Conservation (phyloP, 2,329 filamentous ascomycete species). For the Stromatinia cepivora region DNA sequence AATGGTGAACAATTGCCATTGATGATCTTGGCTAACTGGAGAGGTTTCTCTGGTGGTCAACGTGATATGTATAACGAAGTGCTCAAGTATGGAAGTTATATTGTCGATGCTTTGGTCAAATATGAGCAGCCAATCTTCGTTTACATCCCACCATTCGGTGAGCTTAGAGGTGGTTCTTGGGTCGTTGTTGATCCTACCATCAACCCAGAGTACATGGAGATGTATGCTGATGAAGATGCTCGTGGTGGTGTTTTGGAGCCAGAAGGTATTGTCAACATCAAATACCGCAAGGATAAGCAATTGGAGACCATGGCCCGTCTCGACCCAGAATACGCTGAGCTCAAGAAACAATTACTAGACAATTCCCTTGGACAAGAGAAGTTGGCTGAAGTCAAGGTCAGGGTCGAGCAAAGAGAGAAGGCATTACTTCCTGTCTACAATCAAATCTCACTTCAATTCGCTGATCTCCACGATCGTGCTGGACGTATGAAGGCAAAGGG, state of each 20-base stretch:
- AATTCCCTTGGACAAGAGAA: slow-evolving; percentile 69
- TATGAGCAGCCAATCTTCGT: slow-evolving; percentile 99
- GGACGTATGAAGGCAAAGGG: slow-evolving; percentile 99
- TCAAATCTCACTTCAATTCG: slow-evolving; percentile 95
- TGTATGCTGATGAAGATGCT: slow-evolving; percentile 95
- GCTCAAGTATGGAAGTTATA: slow-evolving; percentile 98
- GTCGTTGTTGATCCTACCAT: slow-evolving; percentile 98
- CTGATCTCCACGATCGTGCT: slow-evolving; percentile 93
- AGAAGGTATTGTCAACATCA: slow-evolving; percentile 97
- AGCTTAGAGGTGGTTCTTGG: slow-evolving; percentile 98
- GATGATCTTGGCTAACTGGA: slow-evolving; percentile 99
- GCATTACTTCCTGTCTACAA: slow-evolving; percentile 87
- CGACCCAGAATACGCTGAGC: slow-evolving; percentile 77
- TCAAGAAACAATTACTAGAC: slow-evolving; percentile 75
- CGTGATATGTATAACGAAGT: slow-evolving; percentile 99
- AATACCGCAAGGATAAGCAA: slow-evolving; percentile 96
- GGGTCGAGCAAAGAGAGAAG: slow-evolving; percentile 85
- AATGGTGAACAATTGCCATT: slow-evolving; percentile 95
- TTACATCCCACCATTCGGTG: slow-evolving; percentile 95
- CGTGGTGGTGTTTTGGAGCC: slow-evolving; percentile 97
- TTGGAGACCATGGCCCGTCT: slow-evolving; percentile 95
- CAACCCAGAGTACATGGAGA: slow-evolving; percentile 95
- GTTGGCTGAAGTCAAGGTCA: slow-evolving; percentile 73
- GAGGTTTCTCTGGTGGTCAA: slow-evolving; percentile 99
- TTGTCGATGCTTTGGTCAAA: slow-evolving; percentile 96